phyloP scores from a whole-genome alignment of 2,329 filamentous ascomycete species.

The Scopulariopsis brevicaulis region DNA sequence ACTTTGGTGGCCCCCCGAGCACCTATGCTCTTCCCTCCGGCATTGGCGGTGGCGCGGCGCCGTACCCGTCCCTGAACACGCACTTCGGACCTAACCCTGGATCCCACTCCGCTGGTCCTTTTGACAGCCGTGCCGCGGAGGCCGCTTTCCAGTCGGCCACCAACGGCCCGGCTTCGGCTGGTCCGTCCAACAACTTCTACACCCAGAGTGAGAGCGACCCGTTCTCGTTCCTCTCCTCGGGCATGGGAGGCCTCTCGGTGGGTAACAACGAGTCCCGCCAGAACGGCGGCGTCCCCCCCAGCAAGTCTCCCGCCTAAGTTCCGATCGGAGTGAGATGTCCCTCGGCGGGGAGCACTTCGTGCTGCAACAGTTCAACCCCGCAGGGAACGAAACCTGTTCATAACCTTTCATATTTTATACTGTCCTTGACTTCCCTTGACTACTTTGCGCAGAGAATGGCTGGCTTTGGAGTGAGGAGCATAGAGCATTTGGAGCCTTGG shows the following conservation, averaged over 20 bases:
- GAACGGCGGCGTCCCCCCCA: conserved; percentile 46
- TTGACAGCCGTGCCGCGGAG: conserved; percentile 88
- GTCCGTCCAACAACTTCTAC: conserved; percentile 52
- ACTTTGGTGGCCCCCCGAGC: conserved; percentile 78
- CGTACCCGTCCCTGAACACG: conserved; percentile 71
- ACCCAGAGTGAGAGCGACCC: conserved; percentile 56
- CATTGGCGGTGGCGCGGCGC: conserved; percentile 57
- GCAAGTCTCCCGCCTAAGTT: conserved; percentile 47
- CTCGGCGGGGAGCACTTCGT: background rate
- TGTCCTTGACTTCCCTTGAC: conserved; percentile 3
- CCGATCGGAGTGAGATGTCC: background rate
- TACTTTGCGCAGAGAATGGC: conserved; percentile 2
- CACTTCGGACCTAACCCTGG: conserved; percentile 68
- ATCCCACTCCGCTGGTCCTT: conserved; percentile 74
- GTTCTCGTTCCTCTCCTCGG: conserved; percentile 67
- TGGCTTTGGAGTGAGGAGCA: conserved; percentile 4
- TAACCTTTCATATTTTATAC: background rate
- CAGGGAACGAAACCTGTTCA: background rate
- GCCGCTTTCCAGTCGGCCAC: conserved; percentile 85
- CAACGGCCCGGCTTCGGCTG: conserved; percentile 68
- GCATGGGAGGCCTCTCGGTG: conserved; percentile 63
- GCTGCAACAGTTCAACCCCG: background rate
- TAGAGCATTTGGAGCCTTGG: conserved; percentile 5
- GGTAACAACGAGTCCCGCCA: conserved; percentile 52
- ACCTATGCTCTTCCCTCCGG: conserved; percentile 84